phyloP scores from a whole-genome alignment of 306 rosid species.

The Ammopiptanthus mongolicus region DNA sequence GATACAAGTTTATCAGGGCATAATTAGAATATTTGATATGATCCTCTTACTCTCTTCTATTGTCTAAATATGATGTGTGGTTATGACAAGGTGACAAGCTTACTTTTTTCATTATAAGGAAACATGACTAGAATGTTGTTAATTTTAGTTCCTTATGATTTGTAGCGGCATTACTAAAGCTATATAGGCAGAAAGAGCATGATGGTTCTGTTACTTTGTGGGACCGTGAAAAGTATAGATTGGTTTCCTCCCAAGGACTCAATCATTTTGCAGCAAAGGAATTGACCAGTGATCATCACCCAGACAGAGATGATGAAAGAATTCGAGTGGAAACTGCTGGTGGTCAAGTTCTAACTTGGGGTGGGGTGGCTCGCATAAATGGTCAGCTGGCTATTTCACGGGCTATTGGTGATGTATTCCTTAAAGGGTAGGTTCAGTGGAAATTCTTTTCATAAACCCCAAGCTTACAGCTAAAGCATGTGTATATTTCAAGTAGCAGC shows the following conservation, averaged over 20 bases:
- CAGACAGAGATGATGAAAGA: constrained; percentile 89
- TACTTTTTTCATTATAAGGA: constrained; percentile 20
- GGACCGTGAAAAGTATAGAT: constrained; percentile 47
- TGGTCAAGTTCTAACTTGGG: constrained; percentile 83
- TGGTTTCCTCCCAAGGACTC: constrained; percentile 50
- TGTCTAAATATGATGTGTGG: constrained; percentile 4
- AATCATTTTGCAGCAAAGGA: constrained; percentile 73
- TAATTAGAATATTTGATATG: constrained; percentile 6
- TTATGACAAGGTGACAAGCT: background rate
- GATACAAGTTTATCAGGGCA: background rate
- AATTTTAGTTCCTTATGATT: constrained; percentile 30
- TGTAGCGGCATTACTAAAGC: constrained; percentile 68
- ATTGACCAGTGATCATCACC: constrained; percentile 93
- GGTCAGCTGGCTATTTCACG: constrained; percentile 91
- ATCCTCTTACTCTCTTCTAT: background rate
- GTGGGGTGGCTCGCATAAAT: constrained; percentile 83
- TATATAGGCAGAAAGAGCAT: constrained; percentile 60
- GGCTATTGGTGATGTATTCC: constrained; percentile 79
- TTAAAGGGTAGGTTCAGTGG: constrained; percentile 57
- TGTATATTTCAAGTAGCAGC: background rate
- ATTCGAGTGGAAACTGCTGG: constrained; percentile 89
- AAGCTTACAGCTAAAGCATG: background rate
- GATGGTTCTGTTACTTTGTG: constrained; percentile 55
- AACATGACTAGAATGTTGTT: constrained; percentile 15
- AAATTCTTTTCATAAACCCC: constrained; percentile 23